A percentile compares a stretch with the other conserved stretches of the same genome.
Evolutionary conservation across 1,284 basidiomycete genomes (phyloP).

Genomic region (Sanghuangporus baumii): DNA sequence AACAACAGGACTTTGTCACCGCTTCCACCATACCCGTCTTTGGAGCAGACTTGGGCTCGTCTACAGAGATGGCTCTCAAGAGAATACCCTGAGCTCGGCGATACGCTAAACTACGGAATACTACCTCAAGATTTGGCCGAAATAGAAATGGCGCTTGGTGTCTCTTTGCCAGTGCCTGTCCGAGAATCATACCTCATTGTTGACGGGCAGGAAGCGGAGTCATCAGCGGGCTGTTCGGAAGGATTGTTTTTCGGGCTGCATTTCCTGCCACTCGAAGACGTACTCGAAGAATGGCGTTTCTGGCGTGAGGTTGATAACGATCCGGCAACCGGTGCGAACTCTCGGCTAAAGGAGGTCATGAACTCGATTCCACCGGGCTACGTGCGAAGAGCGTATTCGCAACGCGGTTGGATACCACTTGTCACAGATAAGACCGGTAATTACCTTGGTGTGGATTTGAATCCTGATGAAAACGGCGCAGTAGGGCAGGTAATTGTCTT

Average conservation of each 20-base stretch:
- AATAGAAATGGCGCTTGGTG: conserved; percentile 79
- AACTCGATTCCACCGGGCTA: conserved; percentile 87
- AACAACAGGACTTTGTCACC: conserved; percentile 33
- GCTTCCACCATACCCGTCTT: conserved; percentile 62
- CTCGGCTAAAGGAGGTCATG: conserved; percentile 71
- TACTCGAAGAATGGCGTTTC: conserved; percentile 89
- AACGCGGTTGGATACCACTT: conserved; percentile 94
- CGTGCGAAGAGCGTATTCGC: conserved; percentile 88
- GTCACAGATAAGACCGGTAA: conserved; percentile 93
- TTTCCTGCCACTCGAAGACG: conserved; percentile 82
- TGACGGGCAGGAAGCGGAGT: conserved; percentile 88
- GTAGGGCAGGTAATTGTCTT: conserved; percentile 96
- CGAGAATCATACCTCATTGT: conserved; percentile 79
- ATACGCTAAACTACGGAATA: conserved; percentile 86
- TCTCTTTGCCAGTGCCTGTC: conserved; percentile 70
- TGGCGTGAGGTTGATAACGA: conserved; percentile 91
- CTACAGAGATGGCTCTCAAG: conserved; percentile 69
- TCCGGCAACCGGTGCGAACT: conserved; percentile 73
- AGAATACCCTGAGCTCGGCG: conserved; percentile 86
- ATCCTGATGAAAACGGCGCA: conserved; percentile 72
- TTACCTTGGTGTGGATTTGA: conserved; percentile 94
- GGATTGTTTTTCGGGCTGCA: conserved; percentile 87
- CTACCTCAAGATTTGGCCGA: conserved; percentile 67
- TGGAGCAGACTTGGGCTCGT: conserved; percentile 75
- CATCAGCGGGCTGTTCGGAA: conserved; percentile 76